Evolutionary conservation across 2,329 filamentous ascomycete species (phyloP).

Genomic region (Didymella lethalis): DNA sequence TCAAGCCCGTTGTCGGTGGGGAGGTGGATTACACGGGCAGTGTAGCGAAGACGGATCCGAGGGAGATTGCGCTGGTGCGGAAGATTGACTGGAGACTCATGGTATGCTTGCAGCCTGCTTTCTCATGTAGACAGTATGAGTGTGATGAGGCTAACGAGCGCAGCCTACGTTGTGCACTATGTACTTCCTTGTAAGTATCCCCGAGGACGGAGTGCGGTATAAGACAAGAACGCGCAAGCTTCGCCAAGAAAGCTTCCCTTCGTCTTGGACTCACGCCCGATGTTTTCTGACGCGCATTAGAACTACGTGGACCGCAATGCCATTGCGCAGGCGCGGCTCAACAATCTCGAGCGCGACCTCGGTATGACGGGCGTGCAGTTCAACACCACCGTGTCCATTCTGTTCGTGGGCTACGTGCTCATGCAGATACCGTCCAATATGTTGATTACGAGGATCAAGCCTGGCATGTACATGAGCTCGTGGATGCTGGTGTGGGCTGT

Average conservation of each 20-base stretch:
- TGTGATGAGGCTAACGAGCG: background rate
- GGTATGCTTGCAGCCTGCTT: constrained; percentile 20
- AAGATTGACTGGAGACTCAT: constrained; percentile 47
- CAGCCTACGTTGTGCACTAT: constrained; percentile 54
- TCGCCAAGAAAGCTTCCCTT: constrained; percentile 17
- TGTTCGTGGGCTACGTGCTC: constrained; percentile 57
- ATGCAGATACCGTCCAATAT: constrained; percentile 54
- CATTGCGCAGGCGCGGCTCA: constrained; percentile 69
- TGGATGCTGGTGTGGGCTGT: constrained; percentile 51
- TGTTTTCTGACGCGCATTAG: background rate
- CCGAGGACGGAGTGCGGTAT: no score
- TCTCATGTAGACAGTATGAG: background rate
- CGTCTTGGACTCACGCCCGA: no score
- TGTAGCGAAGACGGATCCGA: constrained; percentile 43
- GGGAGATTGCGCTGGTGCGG: constrained; percentile 44
- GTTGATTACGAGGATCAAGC: constrained; percentile 49
- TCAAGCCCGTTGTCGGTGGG: constrained; percentile 25
- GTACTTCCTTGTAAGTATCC: constrained; percentile 47
- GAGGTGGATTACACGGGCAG: constrained; percentile 43
- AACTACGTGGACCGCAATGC: constrained; percentile 65
- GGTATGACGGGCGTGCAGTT: constrained; percentile 37
- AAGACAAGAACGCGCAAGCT: constrained; percentile 2
- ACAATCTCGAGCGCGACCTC: constrained; percentile 66
- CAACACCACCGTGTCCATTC: constrained; percentile 41
- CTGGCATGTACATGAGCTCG: constrained; percentile 42